These are phyloP conservation scores for Achaetomium macrosporum DNA, from an alignment of 2,329 filamentous ascomycete species.

Conservation along the genomic window DNA sequence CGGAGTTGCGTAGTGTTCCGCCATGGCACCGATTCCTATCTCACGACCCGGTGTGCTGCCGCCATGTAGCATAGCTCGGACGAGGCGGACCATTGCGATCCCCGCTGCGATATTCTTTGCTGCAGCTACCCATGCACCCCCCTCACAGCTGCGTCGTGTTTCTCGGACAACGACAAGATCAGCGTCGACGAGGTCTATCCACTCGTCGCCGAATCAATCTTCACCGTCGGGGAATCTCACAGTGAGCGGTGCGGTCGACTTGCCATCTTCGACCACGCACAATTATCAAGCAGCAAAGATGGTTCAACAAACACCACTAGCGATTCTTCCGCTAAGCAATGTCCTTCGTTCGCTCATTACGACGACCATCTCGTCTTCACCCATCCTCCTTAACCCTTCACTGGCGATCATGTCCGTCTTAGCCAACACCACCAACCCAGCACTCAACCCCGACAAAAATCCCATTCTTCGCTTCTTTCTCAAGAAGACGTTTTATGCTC, in stretches of 20 bases:
- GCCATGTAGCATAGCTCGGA: slow-evolving; percentile 1
- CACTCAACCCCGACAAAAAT: slow-evolving; percentile 72
- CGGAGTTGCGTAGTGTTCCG: not conserved
- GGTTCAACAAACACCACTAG: slow-evolving; percentile 42
- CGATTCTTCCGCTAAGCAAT: slow-evolving; percentile 59
- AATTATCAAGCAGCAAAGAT: slow-evolving; percentile 15
- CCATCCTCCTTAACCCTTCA: slow-evolving; percentile 62
- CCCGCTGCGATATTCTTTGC: not conserved
- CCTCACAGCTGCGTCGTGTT: not conserved
- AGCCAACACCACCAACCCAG: slow-evolving; percentile 59
- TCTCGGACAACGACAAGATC: slow-evolving; percentile 4
- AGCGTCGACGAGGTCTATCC: slow-evolving; percentile 24
- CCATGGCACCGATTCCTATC: slow-evolving; percentile 11
- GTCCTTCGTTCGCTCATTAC: slow-evolving; percentile 65
- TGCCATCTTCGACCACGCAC: slow-evolving; percentile 3
- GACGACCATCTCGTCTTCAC: slow-evolving; percentile 64
- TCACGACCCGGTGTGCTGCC: slow-evolving; percentile 7
- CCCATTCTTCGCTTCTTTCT: slow-evolving; percentile 62
- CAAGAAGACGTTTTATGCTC: slow-evolving; percentile 80
- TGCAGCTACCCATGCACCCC: not conserved
- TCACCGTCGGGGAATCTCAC: slow-evolving; percentile 20
- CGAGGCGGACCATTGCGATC: not conserved
- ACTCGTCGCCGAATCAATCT: slow-evolving; percentile 26
- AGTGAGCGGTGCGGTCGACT: slow-evolving; percentile 8
- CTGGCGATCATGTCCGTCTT: slow-evolving; percentile 62